A percentile compares a stretch with the other conserved stretches of the same genome.
phyloP scores from a whole-genome alignment of 345 rosid genomes.

The Lumnitzera littorea region DNA sequence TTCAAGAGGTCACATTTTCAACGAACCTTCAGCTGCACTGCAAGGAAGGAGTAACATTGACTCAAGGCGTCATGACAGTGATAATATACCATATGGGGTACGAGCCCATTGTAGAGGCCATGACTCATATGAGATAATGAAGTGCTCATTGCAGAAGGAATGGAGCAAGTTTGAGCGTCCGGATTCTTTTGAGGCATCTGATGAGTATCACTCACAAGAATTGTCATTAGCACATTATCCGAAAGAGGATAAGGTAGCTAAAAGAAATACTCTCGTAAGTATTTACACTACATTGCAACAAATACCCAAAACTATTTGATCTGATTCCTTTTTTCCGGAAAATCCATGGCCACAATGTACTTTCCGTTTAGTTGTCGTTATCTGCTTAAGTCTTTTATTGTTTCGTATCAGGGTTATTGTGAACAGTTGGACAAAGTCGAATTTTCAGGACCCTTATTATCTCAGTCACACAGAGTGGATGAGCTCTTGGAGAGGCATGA shows the following conservation, averaged over 20 bases:
- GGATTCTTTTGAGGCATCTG: conserved; percentile 82
- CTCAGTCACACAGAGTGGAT: conserved; percentile 65
- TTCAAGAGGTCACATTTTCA: conserved; percentile 53
- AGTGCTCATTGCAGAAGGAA: conserved; percentile 50
- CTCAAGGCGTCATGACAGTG: conserved; percentile 32
- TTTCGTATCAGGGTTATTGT: conserved; percentile 45
- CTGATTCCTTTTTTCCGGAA: no score
- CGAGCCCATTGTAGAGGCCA: conserved; percentile 44
- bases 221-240: conserved; percentile 61
- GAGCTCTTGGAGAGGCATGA: conserved; percentile 75
- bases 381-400: neutral
- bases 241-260: conserved; percentile 58
- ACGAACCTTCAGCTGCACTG: conserved; percentile 35
- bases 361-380: neutral
- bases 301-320: no score
- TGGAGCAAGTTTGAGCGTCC: conserved; percentile 80
- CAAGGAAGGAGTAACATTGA: conserved; percentile 36
- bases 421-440: conserved; percentile 66
- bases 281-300: conserved; percentile 1
- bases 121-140: conserved; percentile 46
- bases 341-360: no score
- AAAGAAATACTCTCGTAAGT: conserved; percentile 63
- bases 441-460: conserved; percentile 78
- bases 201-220: conserved; percentile 85
- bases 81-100: conserved; percentile 22